Evolutionary conservation across 306 rosid species (phyloP).

Genomic region (Prunus salicina): DNA sequence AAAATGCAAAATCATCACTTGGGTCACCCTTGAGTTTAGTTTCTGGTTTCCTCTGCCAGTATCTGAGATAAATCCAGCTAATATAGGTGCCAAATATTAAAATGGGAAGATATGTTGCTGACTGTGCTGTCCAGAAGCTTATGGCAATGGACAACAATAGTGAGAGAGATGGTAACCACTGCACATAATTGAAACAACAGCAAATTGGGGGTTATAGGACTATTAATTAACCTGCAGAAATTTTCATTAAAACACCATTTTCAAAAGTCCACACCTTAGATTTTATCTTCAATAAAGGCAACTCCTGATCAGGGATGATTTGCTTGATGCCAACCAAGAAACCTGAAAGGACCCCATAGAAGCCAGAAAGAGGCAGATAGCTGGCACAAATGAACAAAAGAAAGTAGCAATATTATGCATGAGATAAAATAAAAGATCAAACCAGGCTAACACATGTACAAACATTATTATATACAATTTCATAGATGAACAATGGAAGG

Average conservation of each 20-base stretch:
- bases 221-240: slow-evolving; percentile 12
- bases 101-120: slow-evolving; percentile 81
- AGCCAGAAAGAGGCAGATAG: slow-evolving; percentile 85
- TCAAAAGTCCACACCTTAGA: slow-evolving; percentile 54
- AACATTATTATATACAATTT: not conserved
- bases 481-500: not conserved
- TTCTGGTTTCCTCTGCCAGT: slow-evolving; percentile 88
- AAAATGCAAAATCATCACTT: slow-evolving; percentile 91
- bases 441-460: not conserved
- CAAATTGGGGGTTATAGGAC: slow-evolving; percentile 22
- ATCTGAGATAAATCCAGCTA: slow-evolving; percentile 98
- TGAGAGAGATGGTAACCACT: slow-evolving; percentile 85
- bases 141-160: slow-evolving; percentile 51
- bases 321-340: slow-evolving; percentile 96
- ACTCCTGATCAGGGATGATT: slow-evolving; percentile 89
- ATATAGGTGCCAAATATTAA: slow-evolving; percentile 75
- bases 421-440: not conserved
- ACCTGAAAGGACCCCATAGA: slow-evolving; percentile 83
- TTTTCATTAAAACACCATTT: not conserved
- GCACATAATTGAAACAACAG: slow-evolving; percentile 32
- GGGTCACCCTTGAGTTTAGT: slow-evolving; percentile 91
- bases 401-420: not conserved
- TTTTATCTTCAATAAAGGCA: slow-evolving; percentile 67
- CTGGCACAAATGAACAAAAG: slow-evolving; percentile 41
- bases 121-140: slow-evolving; percentile 62